Conservation (phyloP, 768 basidiomycete species). For the Boletus rubropictus region DNA sequence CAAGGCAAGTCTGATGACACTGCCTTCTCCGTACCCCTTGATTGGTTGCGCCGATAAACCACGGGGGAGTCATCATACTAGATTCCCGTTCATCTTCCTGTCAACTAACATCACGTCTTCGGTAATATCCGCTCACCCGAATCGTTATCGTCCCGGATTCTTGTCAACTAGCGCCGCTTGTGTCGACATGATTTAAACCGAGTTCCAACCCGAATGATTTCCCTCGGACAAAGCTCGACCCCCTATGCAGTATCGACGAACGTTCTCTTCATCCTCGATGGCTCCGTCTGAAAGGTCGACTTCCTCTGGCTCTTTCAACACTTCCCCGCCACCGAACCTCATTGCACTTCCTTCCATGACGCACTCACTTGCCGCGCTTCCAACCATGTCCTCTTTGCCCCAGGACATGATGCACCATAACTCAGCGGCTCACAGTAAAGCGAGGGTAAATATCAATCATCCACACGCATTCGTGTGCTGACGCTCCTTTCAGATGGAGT, state of each 20-base stretch:
- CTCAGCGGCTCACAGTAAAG: constrained; percentile 26
- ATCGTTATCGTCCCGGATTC: constrained; percentile 21
- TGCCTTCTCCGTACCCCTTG: constrained; percentile 28
- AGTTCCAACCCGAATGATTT: neutral
- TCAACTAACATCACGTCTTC: constrained; percentile 29
- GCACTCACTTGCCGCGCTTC: constrained; percentile 29
- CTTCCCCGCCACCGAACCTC: constrained; percentile 28
- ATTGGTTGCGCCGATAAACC: constrained; percentile 30
- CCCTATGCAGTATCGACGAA: constrained; percentile 30
- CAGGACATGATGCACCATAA: constrained; percentile 31
- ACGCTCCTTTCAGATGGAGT: constrained; percentile 26
- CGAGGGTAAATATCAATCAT: constrained; percentile 17
- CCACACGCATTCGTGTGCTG: neutral
- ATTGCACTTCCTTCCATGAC: constrained; percentile 29
- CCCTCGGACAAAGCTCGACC: constrained; percentile 13
- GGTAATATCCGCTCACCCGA: constrained; percentile 31
- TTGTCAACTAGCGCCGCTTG: constrained; percentile 22
- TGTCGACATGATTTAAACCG: constrained; percentile 25
- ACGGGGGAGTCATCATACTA: constrained; percentile 29
- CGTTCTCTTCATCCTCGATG: constrained; percentile 30
- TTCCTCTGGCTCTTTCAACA: constrained; percentile 29
- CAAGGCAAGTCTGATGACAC: constrained; percentile 22
- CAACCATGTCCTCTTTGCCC: constrained; percentile 29
- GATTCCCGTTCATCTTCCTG: constrained; percentile 31
- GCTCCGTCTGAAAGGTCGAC: constrained; percentile 29